Conservation (phyloP, 345 rosid species). For the Aquilaria yunnanensis region DNA sequence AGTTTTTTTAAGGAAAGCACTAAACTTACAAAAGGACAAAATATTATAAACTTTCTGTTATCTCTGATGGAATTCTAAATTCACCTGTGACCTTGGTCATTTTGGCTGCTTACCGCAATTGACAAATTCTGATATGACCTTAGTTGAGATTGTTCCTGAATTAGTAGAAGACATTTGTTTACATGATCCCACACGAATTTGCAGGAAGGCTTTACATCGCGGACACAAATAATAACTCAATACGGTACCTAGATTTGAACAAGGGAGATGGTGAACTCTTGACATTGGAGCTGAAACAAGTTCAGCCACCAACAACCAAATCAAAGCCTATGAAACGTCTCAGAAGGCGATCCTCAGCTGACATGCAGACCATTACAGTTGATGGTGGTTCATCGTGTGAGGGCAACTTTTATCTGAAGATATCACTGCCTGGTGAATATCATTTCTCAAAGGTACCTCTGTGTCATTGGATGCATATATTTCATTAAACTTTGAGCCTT, state of each 20-base stretch:
- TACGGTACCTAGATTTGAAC: slow-evolving; percentile 65
- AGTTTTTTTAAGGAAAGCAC: too few relatives aligned
- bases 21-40: too few relatives aligned
- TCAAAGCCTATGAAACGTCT: slow-evolving; percentile 64
- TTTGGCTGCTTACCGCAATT: too few relatives aligned
- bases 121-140: not conserved
- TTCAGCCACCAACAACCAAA: slow-evolving; percentile 63
- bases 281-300: slow-evolving; percentile 82
- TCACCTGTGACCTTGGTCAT: too few relatives aligned
- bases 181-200: slow-evolving; percentile 10
- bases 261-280: slow-evolving; percentile 43
- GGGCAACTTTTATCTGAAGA: slow-evolving; percentile 56
- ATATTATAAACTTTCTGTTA: too few relatives aligned
- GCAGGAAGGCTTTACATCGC: slow-evolving; percentile 78
- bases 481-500: not conserved
- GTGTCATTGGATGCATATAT: not conserved
- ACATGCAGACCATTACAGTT: slow-evolving; percentile 49
- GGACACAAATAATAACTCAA: slow-evolving; percentile 81
- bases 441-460: slow-evolving; percentile 79
- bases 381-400: slow-evolving; percentile 51
- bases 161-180: not conserved
- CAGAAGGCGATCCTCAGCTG: slow-evolving; percentile 60
- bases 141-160: not conserved
- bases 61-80: too few relatives aligned
- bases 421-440: slow-evolving; percentile 71